Evolutionary conservation across 345 rosid species (phyloP).

Genomic region (Erysimum cheiranthoides): DNA sequence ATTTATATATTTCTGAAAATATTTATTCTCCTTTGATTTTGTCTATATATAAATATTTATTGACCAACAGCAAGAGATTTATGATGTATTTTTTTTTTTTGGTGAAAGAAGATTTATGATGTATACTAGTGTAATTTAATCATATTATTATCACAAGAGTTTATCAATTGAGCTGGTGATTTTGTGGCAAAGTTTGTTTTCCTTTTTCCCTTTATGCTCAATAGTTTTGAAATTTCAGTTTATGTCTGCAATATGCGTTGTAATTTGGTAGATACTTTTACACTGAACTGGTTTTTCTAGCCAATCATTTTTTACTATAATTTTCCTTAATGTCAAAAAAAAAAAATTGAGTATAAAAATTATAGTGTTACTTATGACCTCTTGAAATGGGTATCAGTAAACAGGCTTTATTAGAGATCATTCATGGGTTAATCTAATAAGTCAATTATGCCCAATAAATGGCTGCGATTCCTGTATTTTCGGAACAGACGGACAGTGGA

Average conservation of each 20-base stretch:
- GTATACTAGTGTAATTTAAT: background rate
- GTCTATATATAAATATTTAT: background rate
- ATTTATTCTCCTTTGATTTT: background rate
- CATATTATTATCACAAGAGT: background rate
- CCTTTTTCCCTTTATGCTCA: background rate
- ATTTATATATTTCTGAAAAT: background rate
- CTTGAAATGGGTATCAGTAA: background rate
- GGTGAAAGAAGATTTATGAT: too few relatives aligned
- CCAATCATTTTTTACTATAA: background rate
- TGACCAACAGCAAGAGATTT: background rate
- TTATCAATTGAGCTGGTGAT: background rate
- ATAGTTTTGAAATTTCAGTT: too few relatives aligned
- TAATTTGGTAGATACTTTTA: background rate
- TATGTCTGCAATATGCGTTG: background rate
- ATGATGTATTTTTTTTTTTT: too few relatives aligned
- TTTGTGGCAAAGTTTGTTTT: background rate
- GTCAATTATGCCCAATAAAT: background rate
- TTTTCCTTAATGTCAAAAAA: background rate
- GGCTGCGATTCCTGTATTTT: background rate
- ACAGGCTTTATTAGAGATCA: background rate
- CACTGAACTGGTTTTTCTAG: background rate
- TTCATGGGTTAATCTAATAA: background rate
- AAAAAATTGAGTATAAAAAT: background rate
- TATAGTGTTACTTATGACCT: background rate
- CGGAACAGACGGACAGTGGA: background rate